Base-by-base conservation (phyloP, 169 alveolate species). In the Fabrea salina region DNA sequence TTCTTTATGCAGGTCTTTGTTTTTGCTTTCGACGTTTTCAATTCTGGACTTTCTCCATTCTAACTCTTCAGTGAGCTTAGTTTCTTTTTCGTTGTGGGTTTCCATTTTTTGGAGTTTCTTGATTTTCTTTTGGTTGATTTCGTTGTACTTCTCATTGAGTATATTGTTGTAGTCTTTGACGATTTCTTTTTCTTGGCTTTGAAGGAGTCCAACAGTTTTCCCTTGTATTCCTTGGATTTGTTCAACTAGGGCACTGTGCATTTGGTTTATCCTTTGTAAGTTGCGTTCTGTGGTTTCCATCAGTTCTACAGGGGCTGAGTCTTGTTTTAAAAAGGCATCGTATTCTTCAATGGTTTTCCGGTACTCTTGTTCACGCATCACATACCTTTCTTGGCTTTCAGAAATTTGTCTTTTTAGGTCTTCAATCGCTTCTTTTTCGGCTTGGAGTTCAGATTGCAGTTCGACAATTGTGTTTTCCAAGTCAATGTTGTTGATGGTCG, bases 331-430 rank as follows among this genome's bases (percentile, higher is more conserved):
- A 19, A 78, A 82, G 30, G 79, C 80, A 64, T 83, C 75, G 33
- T 83, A 59, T 33, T 87, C 92, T 5, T 83, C 90, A 19, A 87
- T 83, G 40, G 85, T 85, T 74, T 74, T 82, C 61, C 89, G 51
- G 44, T 77, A 87, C 79, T 87, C 90, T 37, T 82, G 78, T 50
- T 87, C 92, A 37, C 92, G 58, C 57, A 75, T 87, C 8, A 64
- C 40, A 68, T 83, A 87, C 27, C 88, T 70, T 35, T 82, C 90
- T 59, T 87, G 82, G 19, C 88, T 54, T 47, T 86, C 32, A 13
- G 25, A n/a, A 0, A 75, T 33, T 32, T 82, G 84, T 25, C 75
- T 86, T 11, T 79, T 22, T 5, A 87, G 54, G 33, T 80, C 76
- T 57, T 67, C 75, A 72, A 75, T 83, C 4, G 66, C 82, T 22